Conservation (phyloP, 2,329 filamentous ascomycete species). For the Dothideomycetidae sp. region DNA sequence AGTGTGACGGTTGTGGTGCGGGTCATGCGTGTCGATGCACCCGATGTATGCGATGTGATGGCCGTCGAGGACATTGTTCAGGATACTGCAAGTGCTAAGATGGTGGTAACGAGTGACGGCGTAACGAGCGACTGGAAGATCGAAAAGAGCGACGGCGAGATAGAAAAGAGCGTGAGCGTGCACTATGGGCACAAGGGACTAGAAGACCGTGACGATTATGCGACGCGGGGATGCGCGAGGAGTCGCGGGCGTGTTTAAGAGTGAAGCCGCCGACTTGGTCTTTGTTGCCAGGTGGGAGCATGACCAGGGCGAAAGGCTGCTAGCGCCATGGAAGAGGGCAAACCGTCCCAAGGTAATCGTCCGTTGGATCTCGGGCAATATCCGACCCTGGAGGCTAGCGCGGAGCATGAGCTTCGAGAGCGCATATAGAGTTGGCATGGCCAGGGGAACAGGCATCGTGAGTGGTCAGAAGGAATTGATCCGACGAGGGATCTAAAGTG, state of each 20-base stretch:
- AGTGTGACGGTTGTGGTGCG: constrained; percentile 7
- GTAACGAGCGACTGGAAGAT: constrained; percentile 8
- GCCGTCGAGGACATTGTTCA: constrained; percentile 5
- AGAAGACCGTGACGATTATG: constrained; percentile 4
- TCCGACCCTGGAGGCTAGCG: constrained; percentile 7
- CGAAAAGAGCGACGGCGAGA: constrained; percentile 8
- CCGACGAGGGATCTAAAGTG: neutral
- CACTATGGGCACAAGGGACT: constrained; percentile 3
- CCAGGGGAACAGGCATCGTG: constrained; percentile 5
- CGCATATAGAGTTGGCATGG: constrained; percentile 1
- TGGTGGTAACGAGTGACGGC: constrained; percentile 9
- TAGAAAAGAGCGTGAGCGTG: constrained; percentile 4
- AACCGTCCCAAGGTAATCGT: neutral
- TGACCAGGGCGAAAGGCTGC: constrained; percentile 6
- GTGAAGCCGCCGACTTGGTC: constrained; percentile 5
- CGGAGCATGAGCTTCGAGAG: constrained; percentile 8
- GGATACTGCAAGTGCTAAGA: neutral
- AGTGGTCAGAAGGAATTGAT: constrained; percentile 2
- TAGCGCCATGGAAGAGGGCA: constrained; percentile 6
- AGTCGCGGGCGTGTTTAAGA: constrained; percentile 8
- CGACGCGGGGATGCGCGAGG: constrained; percentile 7
- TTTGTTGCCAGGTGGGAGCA: constrained; percentile 9
- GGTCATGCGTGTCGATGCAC: constrained; percentile 9
- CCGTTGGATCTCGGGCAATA: neutral
- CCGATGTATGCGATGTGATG: constrained; percentile 1